Evolutionary conservation across 169 alveolate species (phyloP).

Genomic region (Neospora caninum): DNA sequence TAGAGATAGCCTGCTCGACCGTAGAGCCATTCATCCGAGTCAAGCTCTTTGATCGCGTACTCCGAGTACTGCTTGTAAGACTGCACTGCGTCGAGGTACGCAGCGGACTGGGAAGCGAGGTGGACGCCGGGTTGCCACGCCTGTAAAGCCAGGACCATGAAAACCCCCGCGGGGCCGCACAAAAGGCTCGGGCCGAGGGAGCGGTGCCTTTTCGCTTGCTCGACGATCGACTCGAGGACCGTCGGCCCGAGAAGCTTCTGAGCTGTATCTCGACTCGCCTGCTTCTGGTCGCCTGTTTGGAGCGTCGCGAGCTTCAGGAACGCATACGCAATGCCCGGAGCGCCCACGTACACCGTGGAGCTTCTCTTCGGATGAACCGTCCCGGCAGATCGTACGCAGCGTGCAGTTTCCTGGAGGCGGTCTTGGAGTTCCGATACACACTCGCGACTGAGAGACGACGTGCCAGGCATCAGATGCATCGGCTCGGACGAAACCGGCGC

Average conservation of each 20-base stretch:
- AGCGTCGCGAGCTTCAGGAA: not conserved
- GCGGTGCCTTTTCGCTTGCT: not conserved
- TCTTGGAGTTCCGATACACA: not conserved
- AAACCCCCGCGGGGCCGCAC: slow-evolving; percentile 4
- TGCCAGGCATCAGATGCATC: not conserved
- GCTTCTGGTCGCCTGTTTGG: not conserved
- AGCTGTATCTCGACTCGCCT: not conserved
- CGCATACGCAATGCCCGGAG: slow-evolving; percentile 1
- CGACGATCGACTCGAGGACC: not conserved
- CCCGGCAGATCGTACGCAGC: not conserved
- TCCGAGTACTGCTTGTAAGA: not conserved
- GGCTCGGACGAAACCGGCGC: not conserved
- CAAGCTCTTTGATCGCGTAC: not conserved
- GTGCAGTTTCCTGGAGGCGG: slow-evolving; percentile 13
- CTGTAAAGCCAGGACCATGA: not conserved
- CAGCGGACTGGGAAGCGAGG: slow-evolving; percentile 21
- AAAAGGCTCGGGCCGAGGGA: not conserved
- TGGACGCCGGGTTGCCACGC: not conserved
- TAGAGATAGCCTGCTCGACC: slow-evolving; percentile 27
- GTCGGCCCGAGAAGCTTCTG: not conserved
- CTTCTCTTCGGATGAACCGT: not conserved
- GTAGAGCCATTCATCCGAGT: slow-evolving; percentile 35
- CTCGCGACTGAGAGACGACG: not conserved
- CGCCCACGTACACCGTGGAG: not conserved
- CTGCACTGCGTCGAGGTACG: not conserved